Conservation (phyloP, 805 yeast genomes). For the Isabelozyma rhagii region DNA sequence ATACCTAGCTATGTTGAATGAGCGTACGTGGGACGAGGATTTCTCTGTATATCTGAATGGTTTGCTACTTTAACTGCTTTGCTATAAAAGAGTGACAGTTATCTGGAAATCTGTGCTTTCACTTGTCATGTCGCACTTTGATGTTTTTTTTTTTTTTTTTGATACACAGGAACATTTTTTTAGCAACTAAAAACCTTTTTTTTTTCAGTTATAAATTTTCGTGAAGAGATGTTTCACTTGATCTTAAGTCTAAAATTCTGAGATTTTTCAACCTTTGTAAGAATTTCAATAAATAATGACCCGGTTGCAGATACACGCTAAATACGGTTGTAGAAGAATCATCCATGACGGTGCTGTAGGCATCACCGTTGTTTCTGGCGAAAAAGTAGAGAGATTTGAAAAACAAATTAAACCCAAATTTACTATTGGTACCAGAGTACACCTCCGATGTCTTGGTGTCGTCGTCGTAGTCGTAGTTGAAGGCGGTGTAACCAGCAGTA, state of each 20-base stretch:
- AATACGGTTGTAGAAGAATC: background rate
- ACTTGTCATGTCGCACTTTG: background rate
- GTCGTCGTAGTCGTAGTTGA: background rate
- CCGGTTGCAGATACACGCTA: background rate
- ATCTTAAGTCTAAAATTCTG: slow-evolving; percentile 8
- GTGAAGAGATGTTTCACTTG: background rate
- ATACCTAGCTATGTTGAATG: too few relatives aligned
- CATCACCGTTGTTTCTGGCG: slow-evolving; percentile 1
- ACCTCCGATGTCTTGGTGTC: slow-evolving; percentile 5
- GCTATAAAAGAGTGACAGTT: too few relatives aligned
- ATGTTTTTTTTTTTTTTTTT: too few relatives aligned
- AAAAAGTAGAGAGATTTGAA: slow-evolving; percentile 12
- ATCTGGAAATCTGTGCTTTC: too few relatives aligned
- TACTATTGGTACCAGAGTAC: slow-evolving; percentile 6
- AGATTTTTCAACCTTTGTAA: slow-evolving; percentile 4
- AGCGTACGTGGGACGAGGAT: background rate
- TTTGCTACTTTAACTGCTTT: too few relatives aligned
- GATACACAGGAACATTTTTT: background rate
- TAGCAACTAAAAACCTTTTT: background rate
- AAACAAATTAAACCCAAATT: slow-evolving; percentile 17
- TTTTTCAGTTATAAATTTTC: background rate
- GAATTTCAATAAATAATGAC: slow-evolving; percentile 6
- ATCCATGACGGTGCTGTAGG: background rate
- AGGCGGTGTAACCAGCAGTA: slow-evolving; percentile 8
- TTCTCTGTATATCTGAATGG: background rate